Evolutionary conservation across 495 filamentous ascomycete genomes (phyloP), one percentile per base, ranked within the genome.

Genomic region (Emericellopsis terricola): DNA sequence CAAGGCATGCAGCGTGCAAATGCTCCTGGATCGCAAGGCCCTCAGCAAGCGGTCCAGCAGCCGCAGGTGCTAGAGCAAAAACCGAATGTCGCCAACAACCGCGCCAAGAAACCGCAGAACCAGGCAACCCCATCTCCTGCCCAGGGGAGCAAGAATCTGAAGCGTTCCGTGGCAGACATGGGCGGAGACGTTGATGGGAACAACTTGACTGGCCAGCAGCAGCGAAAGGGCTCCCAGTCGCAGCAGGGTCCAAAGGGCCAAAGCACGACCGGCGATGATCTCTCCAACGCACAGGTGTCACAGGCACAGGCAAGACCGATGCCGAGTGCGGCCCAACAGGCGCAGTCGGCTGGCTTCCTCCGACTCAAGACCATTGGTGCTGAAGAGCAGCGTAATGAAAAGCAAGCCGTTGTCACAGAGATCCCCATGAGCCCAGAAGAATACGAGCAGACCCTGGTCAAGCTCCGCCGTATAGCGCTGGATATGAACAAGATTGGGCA

Each of bases 121-220:
- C 31, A 39, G 14, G 29, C 38, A 8, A 46, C 44, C 34, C 41
- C 39, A 9, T 39, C 47, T 4, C 45, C 49, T 15, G 44, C 37
- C 13, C 37, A 46, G 17, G 30, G 21, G 7, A 33, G 43, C n/a
- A 57, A 50, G 23, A 48, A 33, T 17, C 45, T 56, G 23, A 81
- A 81, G 51, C 68, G 76, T 34, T 26, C 23, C 6, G 23, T 26
- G 6, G n/a, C n/a, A n/a, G n/a, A n/a, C n/a, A n/a, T n/a, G n/a
- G n/a, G n/a, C n/a, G n/a, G n/a, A n/a, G n/a, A n/a, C n/a, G n/a
- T n/a, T 37, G 78, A 85, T 45, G 46, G 63, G 6, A 49, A 60
- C 11, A 78, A 80, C 38, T 54, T 62, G 16, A 60, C 59, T 17
- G 63, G 62, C 34, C 58, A 68, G n/a, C 23, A 11, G 13, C 13